These are phyloP conservation scores for Coniochaeta pulveracea DNA, from an alignment of 2,329 filamentous ascomycete species.

Conservation along the genomic window DNA sequence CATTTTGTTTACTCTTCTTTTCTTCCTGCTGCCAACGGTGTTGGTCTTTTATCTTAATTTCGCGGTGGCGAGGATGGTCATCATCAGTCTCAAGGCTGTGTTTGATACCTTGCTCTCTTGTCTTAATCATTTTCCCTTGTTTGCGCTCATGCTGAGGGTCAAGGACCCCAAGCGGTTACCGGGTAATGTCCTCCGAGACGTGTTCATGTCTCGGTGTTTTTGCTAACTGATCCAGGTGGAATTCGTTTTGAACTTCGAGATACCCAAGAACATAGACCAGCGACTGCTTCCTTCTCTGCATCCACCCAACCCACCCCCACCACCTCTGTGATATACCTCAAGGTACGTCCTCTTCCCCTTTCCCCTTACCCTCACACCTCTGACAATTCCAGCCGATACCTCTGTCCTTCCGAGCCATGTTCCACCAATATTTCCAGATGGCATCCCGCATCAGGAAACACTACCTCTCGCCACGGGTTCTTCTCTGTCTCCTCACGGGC, in stretches of 20 bases:
- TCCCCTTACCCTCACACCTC: background rate
- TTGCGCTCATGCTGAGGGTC: constrained; percentile 88
- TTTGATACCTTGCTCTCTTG: constrained; percentile 89
- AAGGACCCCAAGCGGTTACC: constrained; percentile 88
- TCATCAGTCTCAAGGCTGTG: constrained; percentile 82
- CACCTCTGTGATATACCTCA: constrained; percentile 76
- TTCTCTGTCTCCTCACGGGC: constrained; percentile 79
- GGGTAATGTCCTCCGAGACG: constrained; percentile 44
- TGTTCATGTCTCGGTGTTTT: no score
- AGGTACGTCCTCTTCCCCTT: constrained; percentile 39
- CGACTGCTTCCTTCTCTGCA: constrained; percentile 24
- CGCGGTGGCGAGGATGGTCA: constrained; percentile 84
- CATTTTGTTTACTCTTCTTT: constrained; percentile 89
- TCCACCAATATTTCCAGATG: constrained; percentile 94
- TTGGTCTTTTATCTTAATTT: constrained; percentile 97
- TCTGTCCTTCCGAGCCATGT: constrained; percentile 84
- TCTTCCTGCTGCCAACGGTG: constrained; percentile 89
- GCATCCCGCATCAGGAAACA: constrained; percentile 87
- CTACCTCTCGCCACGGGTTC: constrained; percentile 80
- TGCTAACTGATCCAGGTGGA: constrained; percentile 41
- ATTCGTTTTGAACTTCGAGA: constrained; percentile 85
- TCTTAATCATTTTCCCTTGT: constrained; percentile 94
- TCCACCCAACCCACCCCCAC: constrained; percentile 39
- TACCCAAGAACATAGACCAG: constrained; percentile 42
- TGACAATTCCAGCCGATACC: constrained; percentile 62